Conservation (phyloP, 306 rosid genomes). For the Begonia peltatifolia region DNA sequence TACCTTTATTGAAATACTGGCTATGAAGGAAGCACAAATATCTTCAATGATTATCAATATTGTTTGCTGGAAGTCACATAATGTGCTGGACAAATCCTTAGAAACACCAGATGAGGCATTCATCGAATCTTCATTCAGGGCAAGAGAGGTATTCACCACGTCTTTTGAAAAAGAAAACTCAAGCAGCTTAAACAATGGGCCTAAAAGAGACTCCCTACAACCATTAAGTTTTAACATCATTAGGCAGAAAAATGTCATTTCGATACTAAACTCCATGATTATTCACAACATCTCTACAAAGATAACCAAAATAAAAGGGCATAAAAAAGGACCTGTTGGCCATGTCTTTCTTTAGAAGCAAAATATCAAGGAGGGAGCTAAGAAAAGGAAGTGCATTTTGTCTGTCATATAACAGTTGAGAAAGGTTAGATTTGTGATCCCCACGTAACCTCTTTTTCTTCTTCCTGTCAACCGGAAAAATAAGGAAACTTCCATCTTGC, state of each 20-base stretch:
- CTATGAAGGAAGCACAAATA: constrained; percentile 35
- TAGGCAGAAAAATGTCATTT: neutral
- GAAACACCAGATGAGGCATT: constrained; percentile 17
- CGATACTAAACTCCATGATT: neutral
- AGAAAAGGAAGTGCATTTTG: constrained; percentile 33
- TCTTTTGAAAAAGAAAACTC: constrained; percentile 36
- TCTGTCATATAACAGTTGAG: constrained; percentile 20
- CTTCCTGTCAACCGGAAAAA: constrained; percentile 27
- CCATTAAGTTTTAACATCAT: constrained; percentile 17
- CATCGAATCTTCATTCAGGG: constrained; percentile 15
- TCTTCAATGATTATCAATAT: constrained; percentile 66
- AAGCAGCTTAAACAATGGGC: constrained; percentile 53
- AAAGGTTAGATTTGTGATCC: constrained; percentile 18
- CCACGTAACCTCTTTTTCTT: constrained; percentile 36
- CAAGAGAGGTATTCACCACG: constrained; percentile 26
- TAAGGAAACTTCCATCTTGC: constrained; percentile 12
- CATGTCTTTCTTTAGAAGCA: constrained; percentile 65
- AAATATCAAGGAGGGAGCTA: constrained; percentile 66
- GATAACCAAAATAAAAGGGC: neutral
- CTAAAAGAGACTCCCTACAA: constrained; percentile 57
- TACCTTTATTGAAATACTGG: constrained; percentile 25
- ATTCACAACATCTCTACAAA: neutral
- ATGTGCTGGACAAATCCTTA: constrained; percentile 17
- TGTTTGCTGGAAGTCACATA: constrained; percentile 57
- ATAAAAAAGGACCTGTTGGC: constrained; percentile 35